These are phyloP conservation scores for Takashimella tepidaria DNA, from an alignment of 1,284 basidiomycete species.

Conservation along the genomic window DNA sequence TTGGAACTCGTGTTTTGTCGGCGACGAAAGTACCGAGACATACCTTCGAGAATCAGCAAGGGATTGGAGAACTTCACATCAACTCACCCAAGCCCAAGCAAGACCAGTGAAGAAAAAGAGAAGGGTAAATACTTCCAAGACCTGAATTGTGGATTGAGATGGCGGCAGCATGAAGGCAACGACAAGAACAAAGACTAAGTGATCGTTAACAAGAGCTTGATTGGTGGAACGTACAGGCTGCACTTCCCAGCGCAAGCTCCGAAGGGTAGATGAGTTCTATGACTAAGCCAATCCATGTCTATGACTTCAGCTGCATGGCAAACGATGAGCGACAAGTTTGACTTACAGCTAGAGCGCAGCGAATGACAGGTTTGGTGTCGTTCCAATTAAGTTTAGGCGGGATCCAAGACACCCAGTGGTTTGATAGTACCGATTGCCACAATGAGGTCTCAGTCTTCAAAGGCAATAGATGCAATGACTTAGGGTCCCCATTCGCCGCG, in stretches of 20 bases:
- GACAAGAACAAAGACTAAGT: constrained; percentile 37
- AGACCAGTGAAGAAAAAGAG: constrained; percentile 40
- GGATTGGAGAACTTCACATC: neutral
- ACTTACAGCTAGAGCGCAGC: constrained; percentile 39
- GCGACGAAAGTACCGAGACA: constrained; percentile 35
- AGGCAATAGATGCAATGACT: neutral
- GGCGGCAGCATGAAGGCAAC: constrained; percentile 43
- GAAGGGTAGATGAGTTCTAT: constrained; percentile 36
- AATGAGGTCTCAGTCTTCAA: neutral
- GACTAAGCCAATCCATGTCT: constrained; percentile 45
- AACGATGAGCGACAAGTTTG: neutral
- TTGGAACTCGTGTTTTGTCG: constrained; percentile 19
- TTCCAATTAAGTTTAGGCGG: constrained; percentile 30
- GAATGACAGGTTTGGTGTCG: constrained; percentile 36
- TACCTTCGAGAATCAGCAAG: constrained; percentile 9
- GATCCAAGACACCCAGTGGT: constrained; percentile 41
- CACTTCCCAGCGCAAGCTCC: constrained; percentile 34
- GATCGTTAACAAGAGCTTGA: neutral
- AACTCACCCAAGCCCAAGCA: constrained; percentile 42
- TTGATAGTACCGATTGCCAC: neutral
- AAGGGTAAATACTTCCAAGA: constrained; percentile 37
- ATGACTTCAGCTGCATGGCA: neutral
- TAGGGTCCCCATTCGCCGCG: too few relatives aligned
- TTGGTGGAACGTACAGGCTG: constrained; percentile 32
- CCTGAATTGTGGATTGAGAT: constrained; percentile 36